Evolutionary conservation across 208 protist species (phyloP), one percentile per base, ranked within the genome.

Genomic region (Leishmania major): DNA sequence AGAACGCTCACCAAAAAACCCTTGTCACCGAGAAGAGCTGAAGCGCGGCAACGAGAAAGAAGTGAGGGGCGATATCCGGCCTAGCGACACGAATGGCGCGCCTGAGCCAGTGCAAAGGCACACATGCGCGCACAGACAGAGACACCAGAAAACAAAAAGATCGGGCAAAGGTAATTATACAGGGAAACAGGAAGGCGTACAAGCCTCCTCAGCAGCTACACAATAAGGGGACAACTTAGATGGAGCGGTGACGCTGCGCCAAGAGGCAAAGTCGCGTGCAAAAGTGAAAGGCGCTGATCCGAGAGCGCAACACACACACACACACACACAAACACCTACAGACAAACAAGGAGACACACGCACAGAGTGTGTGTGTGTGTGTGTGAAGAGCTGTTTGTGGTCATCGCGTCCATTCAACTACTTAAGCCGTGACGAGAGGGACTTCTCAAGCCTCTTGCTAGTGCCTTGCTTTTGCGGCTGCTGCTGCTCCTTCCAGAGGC

Each of bases 401-500:
- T 7, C 22, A 25, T 19, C 15, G 4, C 8, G 45, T 1, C 1
- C 73, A 57, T 3, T 35, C 37, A 8, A 8, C 40, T 69, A 78
- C 53, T 69, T 82, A 37, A 45, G 22, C 5, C 77, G 77, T 53
- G 81, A 78, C 31, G 77, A 28, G 4, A 74, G 55, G 4, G 60
- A 67, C 49, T 80, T 81, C 71, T 66, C 67, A 1, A 59, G 1
- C 0, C 28, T 51, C 35, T 66, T 69, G 3, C 53, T 45, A 19
- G 53, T 7, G 53, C 37, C 8, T 64, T 66, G 40, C 49, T 87
- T 67, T 77, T 92, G 37, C 45, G 70, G 64, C 13, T 80, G 71
- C 78, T 91, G 90, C 49, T 92, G 92, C 75, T 91, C 84, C 69
- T 90, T 88, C 89, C 91, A 97, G 57, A 97, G 86, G 17, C 91